Evolutionary conservation across 2,329 filamentous ascomycete species (phyloP).

Genomic region (Cordyceps fumosorosea): DNA sequence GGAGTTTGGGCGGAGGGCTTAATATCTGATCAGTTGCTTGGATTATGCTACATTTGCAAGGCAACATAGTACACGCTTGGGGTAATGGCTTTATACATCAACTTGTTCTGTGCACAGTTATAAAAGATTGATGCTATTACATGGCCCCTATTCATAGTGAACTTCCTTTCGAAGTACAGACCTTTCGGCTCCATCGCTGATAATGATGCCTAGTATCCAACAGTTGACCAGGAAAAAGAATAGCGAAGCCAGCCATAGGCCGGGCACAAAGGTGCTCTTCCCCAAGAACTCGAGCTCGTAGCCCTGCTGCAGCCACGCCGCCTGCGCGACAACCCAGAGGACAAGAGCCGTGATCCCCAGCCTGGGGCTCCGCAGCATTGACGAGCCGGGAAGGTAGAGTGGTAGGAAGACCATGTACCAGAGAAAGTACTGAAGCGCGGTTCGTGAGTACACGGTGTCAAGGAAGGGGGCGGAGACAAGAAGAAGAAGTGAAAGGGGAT

Average conservation of each 20-base stretch:
- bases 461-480: not conserved
- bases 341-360: conserved; percentile 59
- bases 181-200: conserved; percentile 50
- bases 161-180: conserved; percentile 17
- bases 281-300: conserved; percentile 77
- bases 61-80: not conserved
- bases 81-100: not conserved
- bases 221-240: conserved; percentile 80
- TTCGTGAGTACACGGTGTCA: not conserved
- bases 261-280: conserved; percentile 74
- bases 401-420: conserved; percentile 96
- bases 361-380: conserved; percentile 53
- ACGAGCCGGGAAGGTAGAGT: conserved; percentile 78
- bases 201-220: conserved; percentile 77
- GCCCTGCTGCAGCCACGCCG: conserved; percentile 66
- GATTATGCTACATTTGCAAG: not conserved
- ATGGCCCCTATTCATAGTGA: conserved; percentile 1
- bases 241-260: conserved; percentile 69
- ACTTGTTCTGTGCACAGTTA: not conserved
- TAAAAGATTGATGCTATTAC: not conserved
- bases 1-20: not conserved
- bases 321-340: conserved; percentile 74
- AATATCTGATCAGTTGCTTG: not conserved
- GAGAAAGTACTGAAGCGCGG: conserved; percentile 73
- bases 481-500: not conserved